A percentile compares a stretch with the other conserved stretches of the same genome.
These are phyloP conservation scores for Leccinum disarticulatum DNA, from an alignment of 768 basidiomycete species.

Conservation along the genomic window DNA sequence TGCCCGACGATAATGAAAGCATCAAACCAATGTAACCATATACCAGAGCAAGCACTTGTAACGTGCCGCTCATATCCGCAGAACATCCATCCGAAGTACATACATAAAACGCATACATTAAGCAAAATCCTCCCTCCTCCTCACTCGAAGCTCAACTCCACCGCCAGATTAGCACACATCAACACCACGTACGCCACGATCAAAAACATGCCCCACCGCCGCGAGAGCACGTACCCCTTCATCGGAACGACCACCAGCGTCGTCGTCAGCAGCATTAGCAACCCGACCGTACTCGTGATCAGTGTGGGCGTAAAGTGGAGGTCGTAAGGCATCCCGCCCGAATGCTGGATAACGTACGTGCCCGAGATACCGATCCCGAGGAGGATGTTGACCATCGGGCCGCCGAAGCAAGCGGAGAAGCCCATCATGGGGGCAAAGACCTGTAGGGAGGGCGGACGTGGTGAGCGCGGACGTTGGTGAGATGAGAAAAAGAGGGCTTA, in stretches of 20 bases:
- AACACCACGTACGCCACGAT: conserved; percentile 70
- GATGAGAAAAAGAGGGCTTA: conserved; percentile 34
- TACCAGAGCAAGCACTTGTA: background rate
- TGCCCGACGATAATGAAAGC: too few species aligned
- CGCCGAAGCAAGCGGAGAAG: conserved; percentile 93
- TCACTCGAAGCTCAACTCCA: conserved; percentile 52
- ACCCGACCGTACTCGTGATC: conserved; percentile 77
- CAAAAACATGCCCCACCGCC: conserved; percentile 80
- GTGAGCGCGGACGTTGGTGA: background rate
- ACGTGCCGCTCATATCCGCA: background rate
- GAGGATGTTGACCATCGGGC: conserved; percentile 89
- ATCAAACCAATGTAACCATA: too few species aligned
- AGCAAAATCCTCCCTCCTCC: background rate
- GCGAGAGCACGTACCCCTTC: conserved; percentile 78
- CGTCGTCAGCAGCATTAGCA: conserved; percentile 70
- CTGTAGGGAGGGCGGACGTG: conserved; percentile 31
- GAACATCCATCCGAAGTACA: background rate
- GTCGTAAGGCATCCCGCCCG: conserved; percentile 52
- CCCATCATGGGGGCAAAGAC: conserved; percentile 92
- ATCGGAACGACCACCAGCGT: conserved; percentile 85
- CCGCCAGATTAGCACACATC: conserved; percentile 77
- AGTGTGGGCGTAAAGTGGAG: conserved; percentile 82
- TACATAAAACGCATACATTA: background rate
- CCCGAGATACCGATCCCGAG: conserved; percentile 93
- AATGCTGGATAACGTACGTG: conserved; percentile 74